A percentile compares a stretch with the other conserved stretches of the same genome.
phyloP scores from a whole-genome alignment of 257 asterid species.

The Ballota nigra region DNA sequence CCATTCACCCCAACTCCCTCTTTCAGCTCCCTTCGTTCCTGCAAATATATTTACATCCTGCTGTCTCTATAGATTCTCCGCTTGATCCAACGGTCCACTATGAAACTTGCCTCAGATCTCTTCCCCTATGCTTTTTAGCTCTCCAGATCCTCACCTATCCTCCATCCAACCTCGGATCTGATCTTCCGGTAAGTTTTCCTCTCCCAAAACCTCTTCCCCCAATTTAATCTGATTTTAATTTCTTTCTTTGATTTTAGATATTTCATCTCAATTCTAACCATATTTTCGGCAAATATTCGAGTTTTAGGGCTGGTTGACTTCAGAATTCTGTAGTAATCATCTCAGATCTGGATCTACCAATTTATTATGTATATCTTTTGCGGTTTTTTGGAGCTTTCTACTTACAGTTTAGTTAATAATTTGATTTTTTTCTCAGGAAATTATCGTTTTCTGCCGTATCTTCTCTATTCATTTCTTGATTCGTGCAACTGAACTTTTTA shows the following conservation, averaged over 20 bases:
- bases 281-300: neutral
- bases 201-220: neutral
- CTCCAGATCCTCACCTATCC: slow-evolving; percentile 32
- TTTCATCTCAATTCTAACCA: neutral
- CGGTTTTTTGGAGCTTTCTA: neutral
- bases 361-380: neutral
- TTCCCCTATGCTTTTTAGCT: slow-evolving; percentile 30
- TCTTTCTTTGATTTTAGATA: neutral
- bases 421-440: neutral
- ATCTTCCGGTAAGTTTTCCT: slow-evolving; percentile 31
- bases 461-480: neutral
- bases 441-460: neutral
- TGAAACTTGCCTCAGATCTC: slow-evolving; percentile 37
- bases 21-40: neutral
- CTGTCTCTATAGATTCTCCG: slow-evolving; percentile 31
- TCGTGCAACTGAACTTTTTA: neutral
- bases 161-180: slow-evolving; percentile 44
- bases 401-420: neutral
- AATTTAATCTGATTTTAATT: neutral
- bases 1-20: slow-evolving; percentile 22
- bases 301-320: slow-evolving; percentile 19
- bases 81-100: slow-evolving; percentile 57
- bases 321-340: neutral
- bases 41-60: slow-evolving; percentile 24
- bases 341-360: slow-evolving; percentile 15